Percentiles rank a stretch among this genome's conserved stretches.
Evolutionary conservation across 257 asterid species (phyloP).

Genomic region (Lantana camara): DNA sequence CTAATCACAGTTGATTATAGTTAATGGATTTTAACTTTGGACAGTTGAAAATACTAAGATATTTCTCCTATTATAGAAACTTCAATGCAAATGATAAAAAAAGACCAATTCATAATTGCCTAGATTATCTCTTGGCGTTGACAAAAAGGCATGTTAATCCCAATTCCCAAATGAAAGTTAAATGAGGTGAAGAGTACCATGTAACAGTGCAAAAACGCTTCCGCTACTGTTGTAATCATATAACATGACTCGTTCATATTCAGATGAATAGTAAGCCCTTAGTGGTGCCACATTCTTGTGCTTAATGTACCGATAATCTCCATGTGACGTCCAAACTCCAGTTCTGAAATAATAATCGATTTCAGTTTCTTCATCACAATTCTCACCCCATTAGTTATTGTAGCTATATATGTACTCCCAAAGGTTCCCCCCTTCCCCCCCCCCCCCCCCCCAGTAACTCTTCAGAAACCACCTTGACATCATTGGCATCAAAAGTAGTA

Average conservation of each 20-base stretch:
- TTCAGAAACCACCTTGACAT: conserved; percentile 36
- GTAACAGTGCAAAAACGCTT: conserved; percentile 4
- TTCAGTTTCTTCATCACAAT: conserved; percentile 25
- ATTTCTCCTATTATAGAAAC: no score
- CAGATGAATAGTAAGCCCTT: conserved; percentile 6
- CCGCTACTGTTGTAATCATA: conserved; percentile 9
- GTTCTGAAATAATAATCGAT: not conserved
- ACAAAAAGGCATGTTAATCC: not conserved
- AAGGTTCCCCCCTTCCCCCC: no score
- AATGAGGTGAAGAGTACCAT: not conserved
- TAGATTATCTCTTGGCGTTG: not conserved
- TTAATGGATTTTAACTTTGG: no score
- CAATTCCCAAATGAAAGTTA: no score
- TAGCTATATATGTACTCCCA: conserved; percentile 15
- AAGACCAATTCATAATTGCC: no score
- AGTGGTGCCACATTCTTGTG: conserved; percentile 16
- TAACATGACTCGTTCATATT: not conserved
- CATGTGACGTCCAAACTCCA: conserved; percentile 9
- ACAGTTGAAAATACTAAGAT: no score
- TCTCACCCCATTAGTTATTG: not conserved
- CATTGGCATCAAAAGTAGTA: conserved; percentile 30
- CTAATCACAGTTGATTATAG: no score
- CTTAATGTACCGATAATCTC: conserved; percentile 11
- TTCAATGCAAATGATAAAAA: no score
- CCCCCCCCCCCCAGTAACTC: conserved; percentile 39